Conservation (phyloP, 2,329 filamentous ascomycete species). For the Microcera coccophila region DNA sequence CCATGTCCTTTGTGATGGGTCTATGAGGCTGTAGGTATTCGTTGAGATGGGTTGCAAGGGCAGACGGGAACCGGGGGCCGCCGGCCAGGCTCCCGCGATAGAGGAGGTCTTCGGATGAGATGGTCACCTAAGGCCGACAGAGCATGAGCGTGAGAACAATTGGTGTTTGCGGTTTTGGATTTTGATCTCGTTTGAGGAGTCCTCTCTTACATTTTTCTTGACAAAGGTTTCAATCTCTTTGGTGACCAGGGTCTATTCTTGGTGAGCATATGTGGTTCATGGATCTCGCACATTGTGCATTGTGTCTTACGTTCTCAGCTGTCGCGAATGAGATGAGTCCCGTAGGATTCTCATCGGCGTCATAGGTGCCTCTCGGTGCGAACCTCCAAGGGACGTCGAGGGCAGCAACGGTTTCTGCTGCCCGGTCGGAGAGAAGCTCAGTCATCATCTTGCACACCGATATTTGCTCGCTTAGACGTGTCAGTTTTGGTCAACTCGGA, state of each 20-base stretch:
- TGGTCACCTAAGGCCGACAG: constrained; percentile 20
- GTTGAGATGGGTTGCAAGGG: constrained; percentile 37
- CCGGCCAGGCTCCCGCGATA: constrained; percentile 37
- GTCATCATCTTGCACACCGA: constrained; percentile 7
- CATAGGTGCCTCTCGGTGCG: constrained; percentile 33
- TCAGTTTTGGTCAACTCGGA: no score
- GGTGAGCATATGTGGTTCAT: not conserved
- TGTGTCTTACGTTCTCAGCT: constrained; percentile 42
- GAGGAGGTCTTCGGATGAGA: constrained; percentile 30
- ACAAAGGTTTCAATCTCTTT: constrained; percentile 29
- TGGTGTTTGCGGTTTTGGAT: not conserved
- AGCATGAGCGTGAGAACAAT: not conserved
- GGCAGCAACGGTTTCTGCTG: constrained; percentile 20
- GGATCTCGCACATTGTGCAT: not conserved
- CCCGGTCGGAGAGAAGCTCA: constrained; percentile 21
- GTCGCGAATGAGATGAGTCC: constrained; percentile 47
- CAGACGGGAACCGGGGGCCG: constrained; percentile 31
- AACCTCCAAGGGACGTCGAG: constrained; percentile 33
- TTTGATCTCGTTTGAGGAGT: not conserved
- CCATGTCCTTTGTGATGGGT: constrained; percentile 28
- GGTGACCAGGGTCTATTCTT: constrained; percentile 38
- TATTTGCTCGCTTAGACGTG: no score
- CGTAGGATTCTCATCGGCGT: constrained; percentile 34
- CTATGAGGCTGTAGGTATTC: constrained; percentile 33
- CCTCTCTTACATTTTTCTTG: constrained; percentile 28